Evolutionary conservation across 164 flowering plant genomes (phyloP).

Genomic region (Amborella trichopoda): DNA sequence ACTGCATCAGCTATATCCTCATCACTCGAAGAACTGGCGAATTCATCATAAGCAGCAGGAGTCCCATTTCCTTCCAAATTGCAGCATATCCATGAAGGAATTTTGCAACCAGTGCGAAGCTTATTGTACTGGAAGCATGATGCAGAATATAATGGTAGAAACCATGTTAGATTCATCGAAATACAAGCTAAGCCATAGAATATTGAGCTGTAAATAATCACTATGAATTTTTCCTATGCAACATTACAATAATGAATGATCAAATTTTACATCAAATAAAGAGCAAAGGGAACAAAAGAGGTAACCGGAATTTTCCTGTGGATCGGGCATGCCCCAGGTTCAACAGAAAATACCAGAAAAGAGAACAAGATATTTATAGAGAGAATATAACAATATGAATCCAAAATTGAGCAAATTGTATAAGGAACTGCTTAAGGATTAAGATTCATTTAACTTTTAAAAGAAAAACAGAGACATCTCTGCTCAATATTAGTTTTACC

Average conservation of each 20-base stretch:
- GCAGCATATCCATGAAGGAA: slow-evolving; percentile 88
- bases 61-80: slow-evolving; percentile 61
- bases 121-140: slow-evolving; percentile 53
- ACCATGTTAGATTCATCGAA: slow-evolving; percentile 16
- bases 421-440: too few species aligned
- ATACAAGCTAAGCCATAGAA: slow-evolving; percentile 1
- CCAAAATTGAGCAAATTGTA: too few species aligned
- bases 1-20: slow-evolving; percentile 59
- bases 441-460: not conserved
- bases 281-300: not conserved
- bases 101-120: slow-evolving; percentile 38
- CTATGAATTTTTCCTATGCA: not conserved
- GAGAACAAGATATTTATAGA: too few species aligned
- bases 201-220: not conserved
- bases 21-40: slow-evolving; percentile 41
- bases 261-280: not conserved
- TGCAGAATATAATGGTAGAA: slow-evolving; percentile 6
- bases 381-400: too few species aligned
- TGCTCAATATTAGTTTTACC: slow-evolving; percentile 25
- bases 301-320: too few species aligned
- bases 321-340: too few species aligned
- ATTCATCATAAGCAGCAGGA: slow-evolving; percentile 28
- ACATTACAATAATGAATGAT: too few species aligned
- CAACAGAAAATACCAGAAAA: too few species aligned
- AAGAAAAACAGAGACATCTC: not conserved